phyloP scores from a whole-genome alignment of 2,329 filamentous ascomycete genomes.

The Alternaria sp. region DNA sequence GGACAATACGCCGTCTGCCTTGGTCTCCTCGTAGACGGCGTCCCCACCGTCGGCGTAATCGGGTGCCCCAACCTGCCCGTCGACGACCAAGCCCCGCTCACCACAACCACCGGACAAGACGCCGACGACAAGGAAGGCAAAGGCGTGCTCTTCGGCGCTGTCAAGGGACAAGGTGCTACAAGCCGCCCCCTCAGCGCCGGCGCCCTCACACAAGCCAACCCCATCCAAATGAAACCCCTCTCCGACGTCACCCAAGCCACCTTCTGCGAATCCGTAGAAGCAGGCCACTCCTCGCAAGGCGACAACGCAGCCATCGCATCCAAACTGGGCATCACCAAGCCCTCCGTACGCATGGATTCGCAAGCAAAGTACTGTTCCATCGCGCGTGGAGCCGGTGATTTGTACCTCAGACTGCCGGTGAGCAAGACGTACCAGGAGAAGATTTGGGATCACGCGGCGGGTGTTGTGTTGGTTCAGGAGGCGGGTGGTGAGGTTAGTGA shows the following conservation, averaged over 20 bases:
- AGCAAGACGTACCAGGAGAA: constrained; percentile 93
- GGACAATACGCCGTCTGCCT: constrained; percentile 98
- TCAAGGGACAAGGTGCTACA: constrained; percentile 79
- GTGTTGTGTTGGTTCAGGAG: constrained; percentile 91
- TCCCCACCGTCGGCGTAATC: constrained; percentile 92
- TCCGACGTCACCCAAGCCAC: constrained; percentile 78
- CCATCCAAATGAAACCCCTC: constrained; percentile 81
- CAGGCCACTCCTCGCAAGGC: constrained; percentile 86
- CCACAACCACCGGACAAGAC: constrained; percentile 74
- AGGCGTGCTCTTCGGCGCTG: constrained; percentile 87
- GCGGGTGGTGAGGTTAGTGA: constrained; percentile 93
- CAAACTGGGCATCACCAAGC: constrained; percentile 83
- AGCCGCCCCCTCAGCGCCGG: constrained; percentile 72
- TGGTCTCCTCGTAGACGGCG: constrained; percentile 87
- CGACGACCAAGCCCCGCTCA: constrained; percentile 75
- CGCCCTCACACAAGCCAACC: constrained; percentile 61
- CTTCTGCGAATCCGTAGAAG: constrained; percentile 97
- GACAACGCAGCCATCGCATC: constrained; percentile 85
- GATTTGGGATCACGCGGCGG: constrained; percentile 99
- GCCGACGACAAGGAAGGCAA: constrained; percentile 76
- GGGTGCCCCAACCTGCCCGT: constrained; percentile 95
- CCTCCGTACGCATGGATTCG: constrained; percentile 95
- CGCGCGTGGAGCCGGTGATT: constrained; percentile 89
- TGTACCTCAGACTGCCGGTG: constrained; percentile 89
- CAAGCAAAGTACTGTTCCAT: constrained; percentile 98